These are phyloP conservation scores for Sophora flavescens DNA, from an alignment of 306 rosid genomes.

Conservation along the genomic window DNA sequence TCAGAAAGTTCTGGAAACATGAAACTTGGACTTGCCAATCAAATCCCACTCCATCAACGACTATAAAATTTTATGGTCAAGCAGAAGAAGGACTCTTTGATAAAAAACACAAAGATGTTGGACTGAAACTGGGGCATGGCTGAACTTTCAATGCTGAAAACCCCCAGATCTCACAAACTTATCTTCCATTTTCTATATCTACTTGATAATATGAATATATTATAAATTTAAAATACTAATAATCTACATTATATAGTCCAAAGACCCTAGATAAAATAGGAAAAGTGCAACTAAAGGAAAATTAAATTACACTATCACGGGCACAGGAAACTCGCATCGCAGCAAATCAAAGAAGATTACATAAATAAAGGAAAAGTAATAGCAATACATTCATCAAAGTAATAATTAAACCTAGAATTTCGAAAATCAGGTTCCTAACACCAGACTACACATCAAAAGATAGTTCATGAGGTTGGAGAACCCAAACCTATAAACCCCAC, in stretches of 20 bases:
- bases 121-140: not conserved
- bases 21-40: not conserved
- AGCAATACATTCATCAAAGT: too few relatives aligned
- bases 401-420: too few relatives aligned
- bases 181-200: not conserved
- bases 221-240: not conserved
- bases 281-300: too few relatives aligned
- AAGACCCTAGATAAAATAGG: too few relatives aligned
- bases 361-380: too few relatives aligned
- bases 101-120: not conserved
- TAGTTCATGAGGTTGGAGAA: too few relatives aligned
- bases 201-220: not conserved
- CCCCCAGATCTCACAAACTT: conserved; percentile 14
- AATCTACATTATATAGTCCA: not conserved
- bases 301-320: too few relatives aligned
- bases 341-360: too few relatives aligned
- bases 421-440: too few relatives aligned
- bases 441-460: too few relatives aligned
- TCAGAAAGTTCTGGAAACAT: not conserved
- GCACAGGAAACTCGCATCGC: too few relatives aligned
- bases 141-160: conserved; percentile 12
- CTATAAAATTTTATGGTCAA: not conserved
- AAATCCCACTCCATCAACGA: not conserved
- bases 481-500: too few relatives aligned
- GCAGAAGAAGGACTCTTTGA: not conserved